Percentiles rank a stretch among this genome's conserved stretches.
phyloP scores from a whole-genome alignment of 805 yeast species.

The Candida silvicultrix region DNA sequence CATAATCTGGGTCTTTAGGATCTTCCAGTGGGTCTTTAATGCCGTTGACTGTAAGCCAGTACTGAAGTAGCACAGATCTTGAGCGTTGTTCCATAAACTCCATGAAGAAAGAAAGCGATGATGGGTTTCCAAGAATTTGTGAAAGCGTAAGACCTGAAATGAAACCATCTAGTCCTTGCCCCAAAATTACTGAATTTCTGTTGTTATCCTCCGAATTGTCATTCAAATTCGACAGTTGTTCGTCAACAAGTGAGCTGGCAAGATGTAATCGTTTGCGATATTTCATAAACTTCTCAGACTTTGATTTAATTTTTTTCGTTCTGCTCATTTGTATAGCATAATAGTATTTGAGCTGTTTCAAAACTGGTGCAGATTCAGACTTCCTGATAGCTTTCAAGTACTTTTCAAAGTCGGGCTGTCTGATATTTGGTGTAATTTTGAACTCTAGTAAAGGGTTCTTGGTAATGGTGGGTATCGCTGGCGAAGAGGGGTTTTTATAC shows the following conservation, averaged over 20 bases:
- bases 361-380: constrained; percentile 31
- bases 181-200: constrained; percentile 5
- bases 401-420: constrained; percentile 33
- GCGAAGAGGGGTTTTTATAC: constrained; percentile 22
- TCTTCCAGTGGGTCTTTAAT: constrained; percentile 66
- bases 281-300: constrained; percentile 18
- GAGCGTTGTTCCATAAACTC: constrained; percentile 49
- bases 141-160: constrained; percentile 26
- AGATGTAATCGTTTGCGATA: constrained; percentile 26
- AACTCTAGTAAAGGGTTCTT: constrained; percentile 23
- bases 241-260: constrained; percentile 25
- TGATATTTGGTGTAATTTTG: constrained; percentile 33
- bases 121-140: constrained; percentile 42
- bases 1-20: constrained; percentile 24
- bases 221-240: constrained; percentile 9
- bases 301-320: constrained; percentile 25
- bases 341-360: constrained; percentile 43
- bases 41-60: constrained; percentile 62
- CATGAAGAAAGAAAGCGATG: constrained; percentile 41
- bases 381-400: constrained; percentile 29
- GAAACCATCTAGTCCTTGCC: constrained; percentile 17
- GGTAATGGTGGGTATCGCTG: neutral
- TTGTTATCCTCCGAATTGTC: neutral
- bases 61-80: constrained; percentile 43
- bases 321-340: constrained; percentile 41